Percentiles rank a stretch among this genome's conserved stretches.
phyloP scores from a whole-genome alignment of 129 eudicot species.

The Dittrichia graveolens region DNA sequence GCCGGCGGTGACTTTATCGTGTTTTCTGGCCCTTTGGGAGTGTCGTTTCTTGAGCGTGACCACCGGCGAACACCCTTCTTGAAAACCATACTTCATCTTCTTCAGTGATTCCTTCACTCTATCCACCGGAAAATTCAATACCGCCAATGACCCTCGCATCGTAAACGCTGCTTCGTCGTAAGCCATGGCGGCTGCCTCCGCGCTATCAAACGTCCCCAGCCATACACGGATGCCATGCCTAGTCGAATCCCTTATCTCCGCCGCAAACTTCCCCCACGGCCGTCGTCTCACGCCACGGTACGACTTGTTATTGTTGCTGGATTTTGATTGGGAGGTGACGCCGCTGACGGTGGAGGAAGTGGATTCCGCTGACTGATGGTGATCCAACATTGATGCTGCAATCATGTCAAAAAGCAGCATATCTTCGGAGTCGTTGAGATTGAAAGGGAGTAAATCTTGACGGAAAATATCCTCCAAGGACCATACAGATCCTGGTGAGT shows the following conservation, averaged over 20 bases:
- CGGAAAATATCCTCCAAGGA: slow-evolving; percentile 25
- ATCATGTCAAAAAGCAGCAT: slow-evolving; percentile 58
- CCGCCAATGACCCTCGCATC: slow-evolving; percentile 64
- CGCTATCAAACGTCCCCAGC: slow-evolving; percentile 84
- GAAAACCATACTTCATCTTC: slow-evolving; percentile 47
- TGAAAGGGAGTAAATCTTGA: slow-evolving; percentile 48
- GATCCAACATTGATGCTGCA: slow-evolving; percentile 28
- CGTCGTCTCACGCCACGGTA: slow-evolving; percentile 81
- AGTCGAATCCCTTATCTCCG: slow-evolving; percentile 83
- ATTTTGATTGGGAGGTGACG: neutral
- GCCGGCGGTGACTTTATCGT: neutral
- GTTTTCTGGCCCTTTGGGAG: neutral
- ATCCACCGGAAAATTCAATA: slow-evolving; percentile 81
- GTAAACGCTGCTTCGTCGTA: slow-evolving; percentile 83
- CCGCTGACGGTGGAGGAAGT: neutral
- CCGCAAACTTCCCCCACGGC: slow-evolving; percentile 93
- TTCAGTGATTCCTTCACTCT: slow-evolving; percentile 60
- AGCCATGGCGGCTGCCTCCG: slow-evolving; percentile 76
- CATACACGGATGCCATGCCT: slow-evolving; percentile 72
- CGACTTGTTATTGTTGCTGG: slow-evolving; percentile 25
- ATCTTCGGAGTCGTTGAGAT: slow-evolving; percentile 57
- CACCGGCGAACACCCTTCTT: slow-evolving; percentile 74
- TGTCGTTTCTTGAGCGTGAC: slow-evolving; percentile 56
- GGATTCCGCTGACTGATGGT: slow-evolving; percentile 12
- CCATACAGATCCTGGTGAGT: slow-evolving; percentile 20